phyloP scores from a whole-genome alignment of 202 grass and related monocot species.

The Bolboschoenoplectus hybrid region DNA sequence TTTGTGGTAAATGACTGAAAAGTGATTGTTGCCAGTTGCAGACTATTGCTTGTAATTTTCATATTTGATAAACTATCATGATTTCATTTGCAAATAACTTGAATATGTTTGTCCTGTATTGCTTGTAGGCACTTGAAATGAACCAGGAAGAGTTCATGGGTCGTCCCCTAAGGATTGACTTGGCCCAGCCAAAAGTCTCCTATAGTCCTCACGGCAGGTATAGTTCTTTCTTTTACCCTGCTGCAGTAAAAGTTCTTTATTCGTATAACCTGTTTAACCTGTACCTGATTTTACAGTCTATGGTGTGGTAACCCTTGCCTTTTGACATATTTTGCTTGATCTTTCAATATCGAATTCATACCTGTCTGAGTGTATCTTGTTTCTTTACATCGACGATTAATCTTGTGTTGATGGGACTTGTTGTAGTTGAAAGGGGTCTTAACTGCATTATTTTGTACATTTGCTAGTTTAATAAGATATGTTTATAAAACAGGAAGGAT shows the following conservation, averaged over 20 bases:
- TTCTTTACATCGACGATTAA: too few relatives aligned
- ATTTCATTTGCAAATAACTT: neutral
- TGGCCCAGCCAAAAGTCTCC: conserved; percentile 53
- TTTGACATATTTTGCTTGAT: neutral
- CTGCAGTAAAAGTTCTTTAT: neutral
- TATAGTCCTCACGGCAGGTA: conserved; percentile 51
- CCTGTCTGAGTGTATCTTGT: neutral
- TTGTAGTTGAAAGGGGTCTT: neutral
- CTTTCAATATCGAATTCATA: neutral
- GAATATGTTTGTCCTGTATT: neutral
- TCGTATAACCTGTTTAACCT: neutral
- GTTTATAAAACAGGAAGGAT: conserved; percentile 45
- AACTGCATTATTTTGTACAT: neutral
- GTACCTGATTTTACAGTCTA: neutral
- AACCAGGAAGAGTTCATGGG: conserved; percentile 48
- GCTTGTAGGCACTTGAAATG: conserved; percentile 52
- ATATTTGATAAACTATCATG: neutral
- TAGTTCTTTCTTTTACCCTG: neutral
- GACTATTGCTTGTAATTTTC: neutral
- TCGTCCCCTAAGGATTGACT: conserved; percentile 60
- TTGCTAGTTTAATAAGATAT: neutral
- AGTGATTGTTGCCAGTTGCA: neutral
- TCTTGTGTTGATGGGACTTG: neutral
- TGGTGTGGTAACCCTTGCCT: neutral
- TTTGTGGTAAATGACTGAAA: neutral